Conservation (phyloP, 805 yeast species). For the Starmerella bombi region DNA sequence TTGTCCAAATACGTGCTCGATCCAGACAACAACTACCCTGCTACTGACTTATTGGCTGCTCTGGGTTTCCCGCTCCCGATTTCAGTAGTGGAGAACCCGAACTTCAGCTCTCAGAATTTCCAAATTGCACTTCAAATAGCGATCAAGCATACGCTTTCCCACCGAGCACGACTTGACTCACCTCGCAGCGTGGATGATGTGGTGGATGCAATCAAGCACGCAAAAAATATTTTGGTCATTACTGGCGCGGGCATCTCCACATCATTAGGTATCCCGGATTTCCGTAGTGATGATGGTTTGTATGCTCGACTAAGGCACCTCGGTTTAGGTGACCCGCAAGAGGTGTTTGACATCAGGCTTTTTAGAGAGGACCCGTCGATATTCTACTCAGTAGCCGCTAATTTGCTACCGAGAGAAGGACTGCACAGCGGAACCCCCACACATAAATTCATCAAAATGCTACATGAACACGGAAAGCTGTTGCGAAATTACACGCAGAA, state of each 20-base stretch:
- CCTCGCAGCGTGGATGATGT: constrained; percentile 44
- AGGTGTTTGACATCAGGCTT: constrained; percentile 63
- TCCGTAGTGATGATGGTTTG: constrained; percentile 77
- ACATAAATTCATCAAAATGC: constrained; percentile 61
- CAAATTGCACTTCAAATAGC: constrained; percentile 22
- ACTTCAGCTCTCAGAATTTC: constrained; percentile 13
- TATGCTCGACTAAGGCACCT: constrained; percentile 54
- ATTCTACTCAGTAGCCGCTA: constrained; percentile 75
- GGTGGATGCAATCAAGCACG: constrained; percentile 37
- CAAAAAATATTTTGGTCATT: constrained; percentile 53
- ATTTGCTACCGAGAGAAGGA: constrained; percentile 61
- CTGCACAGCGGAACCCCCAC: constrained; percentile 46
- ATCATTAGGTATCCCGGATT: constrained; percentile 81
- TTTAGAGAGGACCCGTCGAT: constrained; percentile 65
- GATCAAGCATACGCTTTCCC: constrained; percentile 14
- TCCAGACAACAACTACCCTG: constrained; percentile 32
- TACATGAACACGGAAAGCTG: constrained; percentile 65
- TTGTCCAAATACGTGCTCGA: constrained; percentile 49
- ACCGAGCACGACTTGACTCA: constrained; percentile 17
- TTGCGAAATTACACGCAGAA: constrained; percentile 82
- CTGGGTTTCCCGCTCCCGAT: constrained; percentile 44
- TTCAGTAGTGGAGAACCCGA: constrained; percentile 13
- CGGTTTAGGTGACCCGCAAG: constrained; percentile 78
- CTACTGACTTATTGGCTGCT: constrained; percentile 42
- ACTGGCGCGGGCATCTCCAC: constrained; percentile 95